Base-by-base conservation (phyloP, 257 asterid genomes). In the Solanum chaucha region DNA sequence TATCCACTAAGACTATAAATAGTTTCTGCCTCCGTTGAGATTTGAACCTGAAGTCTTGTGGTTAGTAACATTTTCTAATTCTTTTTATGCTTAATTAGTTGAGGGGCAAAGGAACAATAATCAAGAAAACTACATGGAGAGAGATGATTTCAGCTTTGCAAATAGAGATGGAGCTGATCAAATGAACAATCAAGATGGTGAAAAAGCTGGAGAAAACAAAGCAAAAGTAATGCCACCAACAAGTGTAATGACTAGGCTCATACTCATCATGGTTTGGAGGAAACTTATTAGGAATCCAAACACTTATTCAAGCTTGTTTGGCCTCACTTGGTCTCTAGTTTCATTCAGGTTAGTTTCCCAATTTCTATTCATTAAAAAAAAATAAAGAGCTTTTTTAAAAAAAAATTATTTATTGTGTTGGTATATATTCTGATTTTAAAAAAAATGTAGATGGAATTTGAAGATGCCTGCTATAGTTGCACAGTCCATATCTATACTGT, bases 261-360 rank as follows among this genome's bases (percentile, higher is more conserved):
- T 97, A 19, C 87, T 97, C 91, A 94, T 97, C 75, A 97, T 97
- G 99, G 99, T 97, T 36, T 95, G 99, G 99, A 95, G 98, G 51
- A 97, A 97, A 87, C 96, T 97, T 77, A 97, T 97, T 55, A 94
- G 99, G 87, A 95, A 97, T 30, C 99, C 99, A 87, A 97, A 97
- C 93, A 97, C 98, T 87, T 97, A 97, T 19, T 97, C 99, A 24
- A 97, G 98, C 92, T 89, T 97, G 55, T 89, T 95, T 89, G 99
- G 98, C 1, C 89, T 97, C 36, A 93, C 88, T 9, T 97, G 99
- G 99, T 94, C 99, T 85, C 92, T 97, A 19, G 92, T 97, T 87
- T 94, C 98, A 46, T 97, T 89, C 96, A 94, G 98, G 99, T 97
- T 7, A 58, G 0, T 22, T 84, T 48, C 9, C n/a, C 83, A 22